Percentiles rank a stretch among this genome's conserved stretches.
Evolutionary conservation across 2,329 filamentous ascomycete species (phyloP).

Genomic region (Geosmithia morbida): DNA sequence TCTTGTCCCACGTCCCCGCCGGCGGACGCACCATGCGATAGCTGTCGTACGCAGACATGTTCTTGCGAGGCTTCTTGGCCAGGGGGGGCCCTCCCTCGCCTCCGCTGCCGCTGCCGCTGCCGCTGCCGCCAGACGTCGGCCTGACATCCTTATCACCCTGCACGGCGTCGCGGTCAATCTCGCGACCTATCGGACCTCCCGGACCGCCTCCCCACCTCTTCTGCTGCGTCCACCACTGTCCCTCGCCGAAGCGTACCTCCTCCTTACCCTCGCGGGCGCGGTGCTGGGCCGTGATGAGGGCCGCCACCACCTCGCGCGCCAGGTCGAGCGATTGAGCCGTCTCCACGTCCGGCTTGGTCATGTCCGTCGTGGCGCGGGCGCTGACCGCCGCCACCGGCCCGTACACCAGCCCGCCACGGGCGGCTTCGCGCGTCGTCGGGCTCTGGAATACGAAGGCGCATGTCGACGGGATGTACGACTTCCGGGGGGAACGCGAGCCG

Average conservation of each 20-base stretch:
- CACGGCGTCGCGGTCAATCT: slow-evolving; percentile 34
- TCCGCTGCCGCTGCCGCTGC: no score
- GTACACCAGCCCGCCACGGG: slow-evolving; percentile 43
- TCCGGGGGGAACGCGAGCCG: slow-evolving; percentile 14
- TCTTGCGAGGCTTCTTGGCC: slow-evolving; percentile 37
- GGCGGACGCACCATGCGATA: slow-evolving; percentile 49
- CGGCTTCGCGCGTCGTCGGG: slow-evolving; percentile 43
- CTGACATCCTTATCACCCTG: slow-evolving; percentile 30
- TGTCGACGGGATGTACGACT: slow-evolving; percentile 42
- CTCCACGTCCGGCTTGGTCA: slow-evolving; percentile 24
- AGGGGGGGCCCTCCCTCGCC: slow-evolving; percentile 1
- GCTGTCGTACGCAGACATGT: slow-evolving; percentile 44
- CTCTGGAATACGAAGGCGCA: slow-evolving; percentile 47
- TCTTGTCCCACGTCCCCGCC: slow-evolving; percentile 43
- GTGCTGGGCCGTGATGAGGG: slow-evolving; percentile 49
- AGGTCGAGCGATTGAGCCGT: slow-evolving; percentile 49
- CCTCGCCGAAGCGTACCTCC: slow-evolving; percentile 42
- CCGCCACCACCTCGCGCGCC: slow-evolving; percentile 43
- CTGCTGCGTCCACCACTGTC: slow-evolving; percentile 46
- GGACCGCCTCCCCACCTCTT: slow-evolving; percentile 49
- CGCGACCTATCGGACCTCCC: slow-evolving; percentile 48
- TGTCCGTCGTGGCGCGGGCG: slow-evolving; percentile 38
- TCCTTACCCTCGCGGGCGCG: slow-evolving; percentile 40
- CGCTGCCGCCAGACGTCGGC: slow-evolving; percentile 8
- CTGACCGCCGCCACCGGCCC: slow-evolving; percentile 48